Evolutionary conservation across 2,329 filamentous ascomycete species (phyloP).

Genomic region (Trichoderma sp.): DNA sequence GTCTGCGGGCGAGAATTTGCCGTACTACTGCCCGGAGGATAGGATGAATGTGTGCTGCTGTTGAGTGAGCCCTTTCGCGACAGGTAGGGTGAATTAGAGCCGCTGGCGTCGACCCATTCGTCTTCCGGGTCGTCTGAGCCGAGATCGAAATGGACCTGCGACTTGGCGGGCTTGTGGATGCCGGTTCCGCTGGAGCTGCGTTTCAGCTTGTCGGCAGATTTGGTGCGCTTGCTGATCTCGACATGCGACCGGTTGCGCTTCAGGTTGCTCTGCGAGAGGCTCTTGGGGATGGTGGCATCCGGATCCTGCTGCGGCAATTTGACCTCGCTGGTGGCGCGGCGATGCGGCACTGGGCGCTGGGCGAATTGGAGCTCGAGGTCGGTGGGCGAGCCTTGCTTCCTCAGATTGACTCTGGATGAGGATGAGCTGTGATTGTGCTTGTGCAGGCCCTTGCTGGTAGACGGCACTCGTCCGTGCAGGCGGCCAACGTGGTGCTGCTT

Average conservation of each 20-base stretch:
- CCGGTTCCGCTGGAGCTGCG: slow-evolving; percentile 53
- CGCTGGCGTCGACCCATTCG: slow-evolving; percentile 69
- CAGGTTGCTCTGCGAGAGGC: slow-evolving; percentile 54
- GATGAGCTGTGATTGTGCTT: slow-evolving; percentile 42
- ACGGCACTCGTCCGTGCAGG: slow-evolving; percentile 54
- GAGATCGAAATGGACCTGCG: slow-evolving; percentile 64
- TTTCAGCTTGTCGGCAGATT: slow-evolving; percentile 55
- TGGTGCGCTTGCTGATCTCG: slow-evolving; percentile 55
- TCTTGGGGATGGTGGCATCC: slow-evolving; percentile 52
- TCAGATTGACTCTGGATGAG: slow-evolving; percentile 41
- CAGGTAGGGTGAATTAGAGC: slow-evolving; percentile 60
- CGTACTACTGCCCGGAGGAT: slow-evolving; percentile 40
- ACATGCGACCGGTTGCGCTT: slow-evolving; percentile 63
- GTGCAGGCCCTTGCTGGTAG: slow-evolving; percentile 53
- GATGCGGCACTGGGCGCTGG: slow-evolving; percentile 40
- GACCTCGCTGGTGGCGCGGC: slow-evolving; percentile 53
- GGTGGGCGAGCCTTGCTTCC: slow-evolving; percentile 45
- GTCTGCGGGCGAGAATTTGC: slow-evolving; percentile 40
- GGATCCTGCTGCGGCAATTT: slow-evolving; percentile 50
- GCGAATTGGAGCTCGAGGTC: slow-evolving; percentile 33
- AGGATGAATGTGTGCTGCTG: slow-evolving; percentile 51
- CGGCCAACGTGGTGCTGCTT: slow-evolving; percentile 44
- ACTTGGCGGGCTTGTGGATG: slow-evolving; percentile 44
- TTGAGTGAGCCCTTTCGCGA: slow-evolving; percentile 50
- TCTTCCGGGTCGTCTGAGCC: slow-evolving; percentile 53